Percentiles rank a stretch among this genome's conserved stretches.
phyloP scores from a whole-genome alignment of 164 flowering plant species.

The Vitis labrusca region DNA sequence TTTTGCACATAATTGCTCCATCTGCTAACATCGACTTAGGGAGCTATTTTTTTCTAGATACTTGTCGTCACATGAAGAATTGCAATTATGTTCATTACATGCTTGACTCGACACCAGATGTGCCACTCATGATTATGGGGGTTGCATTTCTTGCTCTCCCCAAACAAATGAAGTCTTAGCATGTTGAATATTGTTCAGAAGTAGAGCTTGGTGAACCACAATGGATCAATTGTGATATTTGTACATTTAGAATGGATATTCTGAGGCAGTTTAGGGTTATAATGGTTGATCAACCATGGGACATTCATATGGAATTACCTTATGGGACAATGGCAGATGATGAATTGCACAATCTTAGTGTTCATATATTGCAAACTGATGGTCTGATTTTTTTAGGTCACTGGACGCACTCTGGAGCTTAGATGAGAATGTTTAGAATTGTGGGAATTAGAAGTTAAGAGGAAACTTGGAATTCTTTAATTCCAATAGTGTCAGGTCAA shows the following conservation, averaged over 20 bases:
- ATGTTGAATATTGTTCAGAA: slow-evolving; percentile 95
- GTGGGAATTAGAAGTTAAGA: too few species aligned
- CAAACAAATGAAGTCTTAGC: slow-evolving; percentile 70
- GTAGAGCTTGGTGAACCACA: slow-evolving; percentile 96
- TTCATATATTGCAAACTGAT: slow-evolving; percentile 93
- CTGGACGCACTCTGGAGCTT: slow-evolving; percentile 99
- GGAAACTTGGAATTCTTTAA: too few species aligned
- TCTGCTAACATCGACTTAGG: slow-evolving; percentile 92
- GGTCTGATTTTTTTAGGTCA: slow-evolving; percentile 98
- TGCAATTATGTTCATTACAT: slow-evolving; percentile 99
- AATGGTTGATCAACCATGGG: slow-evolving; percentile 99
- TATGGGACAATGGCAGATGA: slow-evolving; percentile 99
- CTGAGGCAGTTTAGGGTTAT: slow-evolving; percentile 95
- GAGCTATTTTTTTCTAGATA: slow-evolving; percentile 94
- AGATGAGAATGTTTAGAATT: slow-evolving; percentile 70
- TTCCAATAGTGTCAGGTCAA: too few species aligned
- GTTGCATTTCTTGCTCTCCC: slow-evolving; percentile 44
- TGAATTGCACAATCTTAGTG: slow-evolving; percentile 94
- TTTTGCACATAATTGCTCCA: slow-evolving; percentile 89
- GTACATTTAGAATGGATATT: slow-evolving; percentile 88
- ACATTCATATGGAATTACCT: slow-evolving; percentile 98
- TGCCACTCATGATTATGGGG: slow-evolving; percentile 66
- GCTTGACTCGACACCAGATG: slow-evolving; percentile 83
- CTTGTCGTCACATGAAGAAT: slow-evolving; percentile 99
- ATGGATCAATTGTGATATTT: slow-evolving; percentile 97